Conservation (phyloP, 2,329 filamentous ascomycete genomes). For the Aspergillus tubingensis region DNA sequence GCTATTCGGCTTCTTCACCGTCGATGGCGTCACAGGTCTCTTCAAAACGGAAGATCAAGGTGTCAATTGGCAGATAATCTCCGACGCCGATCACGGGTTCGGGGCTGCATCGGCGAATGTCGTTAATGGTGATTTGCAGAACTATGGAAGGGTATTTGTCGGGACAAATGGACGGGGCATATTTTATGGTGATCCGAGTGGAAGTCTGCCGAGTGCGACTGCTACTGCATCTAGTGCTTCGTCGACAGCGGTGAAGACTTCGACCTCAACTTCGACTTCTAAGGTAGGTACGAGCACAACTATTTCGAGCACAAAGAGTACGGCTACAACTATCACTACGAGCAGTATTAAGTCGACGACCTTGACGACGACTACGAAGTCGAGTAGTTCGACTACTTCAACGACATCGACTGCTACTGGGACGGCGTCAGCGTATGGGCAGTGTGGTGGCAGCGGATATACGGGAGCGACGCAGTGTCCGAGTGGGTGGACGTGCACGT, state of each 20-base stretch:
- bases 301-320: not conserved
- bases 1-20: constrained; percentile 31
- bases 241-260: constrained; percentile 16
- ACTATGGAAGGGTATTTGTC: constrained; percentile 34
- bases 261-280: not conserved
- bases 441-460: constrained; percentile 23
- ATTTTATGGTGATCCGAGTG: constrained; percentile 31
- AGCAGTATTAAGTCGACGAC: constrained; percentile 12
- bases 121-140: constrained; percentile 29
- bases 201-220: constrained; percentile 25
- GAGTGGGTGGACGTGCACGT: constrained; percentile 20
- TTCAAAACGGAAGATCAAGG: constrained; percentile 31
- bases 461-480: constrained; percentile 20
- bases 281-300: not conserved
- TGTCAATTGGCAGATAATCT: constrained; percentile 30
- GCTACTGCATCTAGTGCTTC: constrained; percentile 11
- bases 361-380: constrained; percentile 4
- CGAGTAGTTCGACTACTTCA: constrained; percentile 1
- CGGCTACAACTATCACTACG: constrained; percentile 7
- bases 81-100: constrained; percentile 29
- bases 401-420: constrained; percentile 13
- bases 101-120: constrained; percentile 28
- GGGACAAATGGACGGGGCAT: constrained; percentile 39
- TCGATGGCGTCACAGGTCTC: constrained; percentile 25
- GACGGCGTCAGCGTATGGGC: constrained; percentile 17